Evolutionary conservation across 352 stramenopile species (phyloP), one percentile per base, ranked within the genome.

Genomic region (Globisporangium nodosum): DNA sequence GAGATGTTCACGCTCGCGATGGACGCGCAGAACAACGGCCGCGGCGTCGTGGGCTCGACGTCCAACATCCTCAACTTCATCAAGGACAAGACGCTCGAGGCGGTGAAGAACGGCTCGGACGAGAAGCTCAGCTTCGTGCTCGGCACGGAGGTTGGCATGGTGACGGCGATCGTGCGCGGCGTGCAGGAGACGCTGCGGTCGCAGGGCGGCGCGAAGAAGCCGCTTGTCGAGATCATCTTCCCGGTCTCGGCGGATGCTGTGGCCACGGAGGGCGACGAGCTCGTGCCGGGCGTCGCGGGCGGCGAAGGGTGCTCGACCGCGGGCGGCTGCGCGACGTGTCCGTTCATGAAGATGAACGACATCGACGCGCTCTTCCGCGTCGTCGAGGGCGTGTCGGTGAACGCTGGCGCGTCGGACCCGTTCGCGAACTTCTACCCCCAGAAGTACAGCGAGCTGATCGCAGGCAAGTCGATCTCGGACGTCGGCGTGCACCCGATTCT

Each of bases 301-400:
- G 94, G 94, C 20, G 96, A 99, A 71, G 96, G 95, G 33, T 98
- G 96, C 75, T 97, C 87, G n/a, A 98, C 93, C 52, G 93, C 94
- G 27, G 96, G 96, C 27, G 96, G 96, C 50, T 99, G 96, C 61
- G 96, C 96, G 16, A 99, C 96, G 12, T 99, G 96, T 54, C 96
- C 96, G 5, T 99, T 98, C 65, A 99, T 99, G 96, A 98, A 98
- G 76, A 98, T 98, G 96, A 99, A 99, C 77, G 92, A 98, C 75
- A 87, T 99, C 43, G 95, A 99, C 64, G 88, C 94, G n/a, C 73
- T 99, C 11, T 90, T 97, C 63, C 83, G 97, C 61, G 87, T 99
- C 51, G 76, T 66, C 47, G 84, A 96, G 60, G 71, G 81, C 11
- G 81, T 88, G 8, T 77, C 72, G 30, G 43, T 64, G 3, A 65